Evolutionary conservation across 108 stramenopile genomes (phyloP).

Genomic region (Cyclostephanos invisitatus): DNA sequence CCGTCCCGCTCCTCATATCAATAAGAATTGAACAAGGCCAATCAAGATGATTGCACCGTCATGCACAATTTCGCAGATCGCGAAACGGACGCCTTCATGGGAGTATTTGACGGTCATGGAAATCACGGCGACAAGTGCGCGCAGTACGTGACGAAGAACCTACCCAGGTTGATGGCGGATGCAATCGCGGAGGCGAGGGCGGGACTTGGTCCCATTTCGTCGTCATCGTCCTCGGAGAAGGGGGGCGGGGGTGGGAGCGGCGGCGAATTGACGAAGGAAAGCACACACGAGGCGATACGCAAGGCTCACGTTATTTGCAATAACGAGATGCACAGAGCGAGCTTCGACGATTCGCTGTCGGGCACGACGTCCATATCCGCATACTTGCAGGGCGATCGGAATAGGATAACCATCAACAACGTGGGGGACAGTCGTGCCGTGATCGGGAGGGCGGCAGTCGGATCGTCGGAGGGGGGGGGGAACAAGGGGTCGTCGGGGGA

Average conservation of each 20-base stretch:
- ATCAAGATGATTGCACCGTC: slow-evolving; percentile 85
- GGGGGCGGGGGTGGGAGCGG: slow-evolving; percentile 12
- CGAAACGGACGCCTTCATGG: slow-evolving; percentile 73
- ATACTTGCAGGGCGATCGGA: slow-evolving; percentile 79
- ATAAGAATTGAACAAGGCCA: slow-evolving; percentile 78
- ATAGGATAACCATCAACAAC: slow-evolving; percentile 89
- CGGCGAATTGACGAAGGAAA: slow-evolving; percentile 69
- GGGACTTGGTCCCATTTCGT: slow-evolving; percentile 12
- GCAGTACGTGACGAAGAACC: slow-evolving; percentile 67
- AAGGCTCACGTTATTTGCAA: slow-evolving; percentile 78
- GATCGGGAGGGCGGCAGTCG: slow-evolving; percentile 58
- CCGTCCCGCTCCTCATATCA: neutral
- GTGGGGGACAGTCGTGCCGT: slow-evolving; percentile 96
- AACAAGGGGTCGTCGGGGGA: neutral
- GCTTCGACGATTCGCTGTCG: slow-evolving; percentile 89
- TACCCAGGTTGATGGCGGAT: slow-evolving; percentile 48
- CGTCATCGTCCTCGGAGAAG: slow-evolving; percentile 14
- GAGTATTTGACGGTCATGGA: slow-evolving; percentile 92
- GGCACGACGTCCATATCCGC: slow-evolving; percentile 93
- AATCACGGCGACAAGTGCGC: slow-evolving; percentile 82
- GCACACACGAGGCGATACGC: slow-evolving; percentile 52
- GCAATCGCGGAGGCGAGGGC: slow-evolving; percentile 24
- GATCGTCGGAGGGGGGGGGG: slow-evolving; percentile 4
- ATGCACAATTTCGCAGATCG: slow-evolving; percentile 51
- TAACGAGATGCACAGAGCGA: slow-evolving; percentile 58